Evolutionary conservation across 345 rosid species (phyloP), one percentile per base, ranked within the genome.

Genomic region (Psidium friedrichsthalianum): DNA sequence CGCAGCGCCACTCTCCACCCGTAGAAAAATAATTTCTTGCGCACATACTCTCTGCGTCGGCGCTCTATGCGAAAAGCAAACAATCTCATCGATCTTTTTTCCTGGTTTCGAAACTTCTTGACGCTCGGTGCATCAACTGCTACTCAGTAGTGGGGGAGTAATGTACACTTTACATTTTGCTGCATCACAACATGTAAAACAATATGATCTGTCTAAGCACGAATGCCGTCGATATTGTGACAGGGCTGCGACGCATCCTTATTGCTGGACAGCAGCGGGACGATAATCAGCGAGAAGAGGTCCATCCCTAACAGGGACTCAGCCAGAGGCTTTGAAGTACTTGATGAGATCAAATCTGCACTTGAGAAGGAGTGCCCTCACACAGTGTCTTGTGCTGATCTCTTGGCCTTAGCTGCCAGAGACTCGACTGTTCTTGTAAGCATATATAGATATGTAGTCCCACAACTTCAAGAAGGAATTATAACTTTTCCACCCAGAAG

Each of bases 231-330:
- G 32, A 4, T 59, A 1, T 51, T 49, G 27, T 61, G 85, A 84
- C 89, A 97, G 99, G 99, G 99, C 6, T 97, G 98, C 88, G 99
- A 97, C 89, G 98, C 93, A 81, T 95, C 98, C 27, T 2, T 95
- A 74, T 86, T 97, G 88, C 86, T 97, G 58, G 99, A 95, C 90
- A 93, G 92, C 89, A 87, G 90, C 82, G 92, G 93, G 64, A 84
- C 88, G 74, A 89, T 97, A 83, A 80, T 86, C 42, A 95, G 93
- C 61, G 98, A 97, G 92, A 97, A 97, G 91, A 51, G 85, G 88
- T 94, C 99, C 1, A 91, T 87, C 88, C 96, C 98, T 8, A 97
- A 97, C 92, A 76, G 92, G 40, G 89, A 90, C 84, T 97, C 99
- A 0, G 97, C 94, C 82, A 89, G 98, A 85, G 98, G 98, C 15